Base-by-base conservation (phyloP, 805 yeast species). In the Torulaspora delbrueckii region DNA sequence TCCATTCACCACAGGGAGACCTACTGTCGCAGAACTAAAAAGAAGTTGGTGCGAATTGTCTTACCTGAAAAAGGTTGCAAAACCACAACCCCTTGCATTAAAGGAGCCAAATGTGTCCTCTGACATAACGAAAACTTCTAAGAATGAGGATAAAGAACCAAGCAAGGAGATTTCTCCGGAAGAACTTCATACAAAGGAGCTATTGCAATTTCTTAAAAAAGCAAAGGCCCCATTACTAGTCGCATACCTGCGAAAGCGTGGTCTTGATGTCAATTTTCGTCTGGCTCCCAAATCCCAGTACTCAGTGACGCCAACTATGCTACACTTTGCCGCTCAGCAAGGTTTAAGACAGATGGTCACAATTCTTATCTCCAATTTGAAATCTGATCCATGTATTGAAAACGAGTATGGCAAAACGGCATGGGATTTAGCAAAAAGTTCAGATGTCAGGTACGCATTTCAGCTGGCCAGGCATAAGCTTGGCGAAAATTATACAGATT, bases 1-100 rank as follows among this genome's bases (percentile, higher is more conserved):
- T 60, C 99, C 99, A 1, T 89, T 93, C 67, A 83, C 96, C 0
- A 91, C 99, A 0, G 79, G 78, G 45, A 75, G 96, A 53, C 95
- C 98, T 1, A 90, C 96, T 0, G 73, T 84, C 0, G 68, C 78
- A 2, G 98, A 90, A 61, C 68, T 93, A 54, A 86, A 82, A 57
- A 76, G 80, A 39, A 88, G 95, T 0, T 93, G 98, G 98, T 72
- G 77, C 23, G 82, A 83, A 53, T 69, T 93, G 46, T 72, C 89
- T 0, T 79, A 82, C 53, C 66, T 86, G 53, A 68, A 71, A 32
- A 60, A 78, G 1, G 64, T 76, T 5, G 76, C 77, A 8, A 65
- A 73, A n/a, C 91, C 95, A 1, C 68, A 73, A 52, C 65, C 71
- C 3, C 68, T 73, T 5, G 47, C 57, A 8, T 48, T 66, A 53